Base-by-base conservation (phyloP, 257 asterid genomes). In the Cinchona pubescens region DNA sequence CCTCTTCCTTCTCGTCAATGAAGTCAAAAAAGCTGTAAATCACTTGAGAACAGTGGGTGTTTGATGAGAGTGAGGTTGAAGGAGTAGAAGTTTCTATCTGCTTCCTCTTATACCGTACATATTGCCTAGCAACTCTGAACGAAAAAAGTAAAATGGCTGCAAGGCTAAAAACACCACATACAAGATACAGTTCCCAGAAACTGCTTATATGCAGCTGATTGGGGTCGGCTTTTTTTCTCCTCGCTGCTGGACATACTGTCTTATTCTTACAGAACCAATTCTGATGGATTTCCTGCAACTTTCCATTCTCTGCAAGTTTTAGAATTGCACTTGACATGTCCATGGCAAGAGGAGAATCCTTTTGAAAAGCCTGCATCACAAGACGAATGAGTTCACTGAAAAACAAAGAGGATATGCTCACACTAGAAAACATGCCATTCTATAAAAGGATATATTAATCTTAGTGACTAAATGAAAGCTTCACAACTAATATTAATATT, bases 321-420 rank as follows among this genome's bases (percentile, higher is more conserved):
- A 90, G 73, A 9, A 90, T 86, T 61, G 97, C 91, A 27, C 95
- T 90, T 12, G 97, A 90, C 86, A 92, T 81, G 86, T 92, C 96
- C 42, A 82, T 78, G 15, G 95, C 96, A 62, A 92, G 79, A 1
- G 95, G 97, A 14, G 97, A 92, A 82, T 84, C 95, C 79, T 86
- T 86, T 51, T 86, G 89, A 82, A 92, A 90, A 46, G 91, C 97
- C 97, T 92, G 60, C 42, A 76, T 58, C 2, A 30, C 0, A 60
- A 43, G 16, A 51, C 16, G 40, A 37, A 18, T 27, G 61, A 43
- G 21, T 30, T 37, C 6, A 14, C 25, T 51, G 55, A 30, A 40
- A 34, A 40, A 65, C 46, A 5, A 40, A n/a, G 25, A 60, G 42
- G 12, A 45, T 7, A 49, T 49, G 58, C 25, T 25, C n/a, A 4